Conservation (phyloP, 2,329 filamentous ascomycete genomes). For the Magnaporthales sp. region DNA sequence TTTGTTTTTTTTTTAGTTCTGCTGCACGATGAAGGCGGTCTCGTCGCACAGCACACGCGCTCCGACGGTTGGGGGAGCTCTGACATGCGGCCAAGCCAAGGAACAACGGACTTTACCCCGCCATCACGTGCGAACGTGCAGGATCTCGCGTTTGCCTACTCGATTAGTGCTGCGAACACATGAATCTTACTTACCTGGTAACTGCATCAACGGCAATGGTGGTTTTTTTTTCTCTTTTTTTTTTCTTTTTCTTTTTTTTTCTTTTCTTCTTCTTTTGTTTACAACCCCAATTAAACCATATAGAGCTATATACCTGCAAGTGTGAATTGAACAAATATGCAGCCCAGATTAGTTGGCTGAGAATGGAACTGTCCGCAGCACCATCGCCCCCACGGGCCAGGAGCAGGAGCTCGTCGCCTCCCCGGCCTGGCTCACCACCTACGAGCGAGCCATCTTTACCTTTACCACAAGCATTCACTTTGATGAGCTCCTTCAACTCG, state of each 20-base stretch:
- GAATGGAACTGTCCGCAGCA: neutral
- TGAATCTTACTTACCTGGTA: neutral
- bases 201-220: too few relatives aligned
- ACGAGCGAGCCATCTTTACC: conserved; percentile 17
- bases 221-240: too few relatives aligned
- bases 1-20: neutral
- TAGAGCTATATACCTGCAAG: too few relatives aligned
- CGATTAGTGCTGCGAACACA: neutral
- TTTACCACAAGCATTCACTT: conserved; percentile 36
- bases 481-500: conserved; percentile 63
- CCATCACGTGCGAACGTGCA: conserved; percentile 2
- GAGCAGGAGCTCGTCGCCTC: neutral
- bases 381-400: neutral
- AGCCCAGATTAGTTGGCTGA: neutral
- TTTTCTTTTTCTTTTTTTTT: too few relatives aligned
- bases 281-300: too few relatives aligned
- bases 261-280: too few relatives aligned
- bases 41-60: neutral
- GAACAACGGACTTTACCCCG: neutral
- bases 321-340: too few relatives aligned
- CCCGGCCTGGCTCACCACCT: neutral
- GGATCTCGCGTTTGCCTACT: neutral
- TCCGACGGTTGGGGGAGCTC: neutral
- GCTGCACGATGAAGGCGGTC: neutral
- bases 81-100: neutral